phyloP scores from a whole-genome alignment of 352 stramenopile genomes.

The Globisporangium takayamanum region DNA sequence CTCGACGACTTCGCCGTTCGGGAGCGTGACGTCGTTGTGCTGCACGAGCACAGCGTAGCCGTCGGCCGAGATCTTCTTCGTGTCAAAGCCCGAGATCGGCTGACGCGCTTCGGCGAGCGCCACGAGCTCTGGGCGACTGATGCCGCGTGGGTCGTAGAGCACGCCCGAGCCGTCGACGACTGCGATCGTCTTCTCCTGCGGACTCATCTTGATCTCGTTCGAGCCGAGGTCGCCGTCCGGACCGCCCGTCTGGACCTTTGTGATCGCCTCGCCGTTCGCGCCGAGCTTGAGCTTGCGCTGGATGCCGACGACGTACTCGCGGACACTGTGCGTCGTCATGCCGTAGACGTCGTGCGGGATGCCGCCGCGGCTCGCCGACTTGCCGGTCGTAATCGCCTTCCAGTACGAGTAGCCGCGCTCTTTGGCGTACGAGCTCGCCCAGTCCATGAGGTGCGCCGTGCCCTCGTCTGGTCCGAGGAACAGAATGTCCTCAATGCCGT shows the following conservation, averaged over 20 bases:
- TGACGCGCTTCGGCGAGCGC: slow-evolving; percentile 86
- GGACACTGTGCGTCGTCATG: slow-evolving; percentile 96
- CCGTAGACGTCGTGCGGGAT: slow-evolving; percentile 99
- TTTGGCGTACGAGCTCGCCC: slow-evolving; percentile 92
- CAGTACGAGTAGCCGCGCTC: slow-evolving; percentile 93
- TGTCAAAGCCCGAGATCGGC: slow-evolving; percentile 89
- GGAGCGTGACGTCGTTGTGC: slow-evolving; percentile 69
- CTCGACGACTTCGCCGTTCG: slow-evolving; percentile 73
- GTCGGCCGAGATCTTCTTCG: slow-evolving; percentile 50
- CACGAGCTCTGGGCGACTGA: slow-evolving; percentile 90
- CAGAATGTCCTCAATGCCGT: slow-evolving; percentile 92
- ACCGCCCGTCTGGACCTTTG: slow-evolving; percentile 95
- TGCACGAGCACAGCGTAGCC: slow-evolving; percentile 64
- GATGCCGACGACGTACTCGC: slow-evolving; percentile 94
- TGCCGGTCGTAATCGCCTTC: slow-evolving; percentile 95
- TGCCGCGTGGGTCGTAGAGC: slow-evolving; percentile 92
- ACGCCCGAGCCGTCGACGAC: slow-evolving; percentile 93
- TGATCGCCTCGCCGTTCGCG: slow-evolving; percentile 86
- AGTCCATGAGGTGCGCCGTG: slow-evolving; percentile 95
- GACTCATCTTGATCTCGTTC: slow-evolving; percentile 97
- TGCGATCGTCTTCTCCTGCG: slow-evolving; percentile 93
- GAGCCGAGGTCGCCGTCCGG: slow-evolving; percentile 96
- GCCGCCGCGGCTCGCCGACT: slow-evolving; percentile 89
- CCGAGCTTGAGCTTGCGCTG: slow-evolving; percentile 89
- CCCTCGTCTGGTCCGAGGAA: slow-evolving; percentile 98